Base-by-base conservation (phyloP, 2,329 filamentous ascomycete species). In the Colletotrichum echinochloae region DNA sequence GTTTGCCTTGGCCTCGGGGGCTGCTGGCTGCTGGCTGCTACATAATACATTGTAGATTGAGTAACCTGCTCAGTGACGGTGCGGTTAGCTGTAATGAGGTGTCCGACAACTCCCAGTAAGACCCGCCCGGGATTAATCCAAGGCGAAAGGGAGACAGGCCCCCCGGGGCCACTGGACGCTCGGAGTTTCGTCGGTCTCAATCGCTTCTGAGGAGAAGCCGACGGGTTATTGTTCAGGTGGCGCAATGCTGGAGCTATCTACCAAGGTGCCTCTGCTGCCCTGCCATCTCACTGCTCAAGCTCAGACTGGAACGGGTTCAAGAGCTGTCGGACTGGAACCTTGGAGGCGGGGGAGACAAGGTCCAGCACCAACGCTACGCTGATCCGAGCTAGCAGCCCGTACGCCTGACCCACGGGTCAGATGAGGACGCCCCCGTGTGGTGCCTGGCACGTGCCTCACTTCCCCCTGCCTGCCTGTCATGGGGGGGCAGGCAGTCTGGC, bases 321-420 rank as follows among this genome's bases (percentile, higher is more conserved):
- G 61, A 61, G 64, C 64, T 70, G 57, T 67, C 52, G 54, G 57
- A 67, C 57, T 70, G 57, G 67, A 67, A 70, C 64, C 49, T 52
- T 70, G 67, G 57, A 68, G 68, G 64, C 68, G 68, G 64, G 55
- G 68, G 57, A 70, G 64, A 57, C 67, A 37, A 71, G 67, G 64
- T 57, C 67, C 64, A 70, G 67, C 64, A 70, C 49, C 64, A 70
- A 59, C 68, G 64, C 68, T 68, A 71, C 52, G 64, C 68, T 71
- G 64, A 67, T 71, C 68, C 51, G 39, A 67, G 68, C 68, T 71
- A 67, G 41, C n/a, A 33, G 66, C 49, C 64, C 28, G 30, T 37
- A 63, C 59, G 68, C 64, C 68, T 71, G 68, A 71, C 68, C 64
- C 64, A 71, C 59, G 14, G 68, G 68, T 71, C 68, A 71, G 64